Evolutionary conservation across 2,329 filamentous ascomycete species (phyloP), one percentile per base, ranked within the genome.

Genomic region (Pseudogymnoascus destructans): DNA sequence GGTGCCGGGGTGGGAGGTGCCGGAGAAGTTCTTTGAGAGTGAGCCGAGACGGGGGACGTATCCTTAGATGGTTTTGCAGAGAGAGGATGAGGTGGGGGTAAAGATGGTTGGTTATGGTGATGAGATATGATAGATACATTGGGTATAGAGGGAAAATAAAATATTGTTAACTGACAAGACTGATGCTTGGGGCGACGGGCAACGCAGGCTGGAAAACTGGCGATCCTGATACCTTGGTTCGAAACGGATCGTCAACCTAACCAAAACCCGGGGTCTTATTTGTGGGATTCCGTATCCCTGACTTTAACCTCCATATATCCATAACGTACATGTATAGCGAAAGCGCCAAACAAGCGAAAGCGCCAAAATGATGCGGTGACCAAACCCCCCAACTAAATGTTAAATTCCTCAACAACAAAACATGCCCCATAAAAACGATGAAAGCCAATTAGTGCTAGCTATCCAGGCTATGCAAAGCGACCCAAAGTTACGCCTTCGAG

Each of bases 1-100:
- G 23, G 52, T 61, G 21, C 57, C 61, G 1, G 57, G n/a, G 4
- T 64, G 64, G 64, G 38, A 57, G 42, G 56, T 65, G 4, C 61
- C 64, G 1, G 21, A 30, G 25, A 57, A n/a, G 1, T 65, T 65
- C 59, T 65, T 65, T 46, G 59, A 62, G 40, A 59, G 56, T 6
- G 49, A 55, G 30, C 63, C 61, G 11, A 57, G 40, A n/a, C 42
- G 35, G 17, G 62, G 63, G n/a, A 49, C 62, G 9, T 64, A 64
- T 40, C 63, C 62, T 17, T 57, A 52, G 56, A 52, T 1, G 15
- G 23, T 30, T 30, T 1, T 17, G 23, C 13, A 30, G n/a, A 30
- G 11, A 27, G 46, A 17, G n/a, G n/a, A 15, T 9, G 11, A 19
- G 10, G 19, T 30, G 13, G 23, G 23, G n/a, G 1, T 17, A 19